Conservation (phyloP, 805 yeast species). For the Candida nonsorbophila region DNA sequence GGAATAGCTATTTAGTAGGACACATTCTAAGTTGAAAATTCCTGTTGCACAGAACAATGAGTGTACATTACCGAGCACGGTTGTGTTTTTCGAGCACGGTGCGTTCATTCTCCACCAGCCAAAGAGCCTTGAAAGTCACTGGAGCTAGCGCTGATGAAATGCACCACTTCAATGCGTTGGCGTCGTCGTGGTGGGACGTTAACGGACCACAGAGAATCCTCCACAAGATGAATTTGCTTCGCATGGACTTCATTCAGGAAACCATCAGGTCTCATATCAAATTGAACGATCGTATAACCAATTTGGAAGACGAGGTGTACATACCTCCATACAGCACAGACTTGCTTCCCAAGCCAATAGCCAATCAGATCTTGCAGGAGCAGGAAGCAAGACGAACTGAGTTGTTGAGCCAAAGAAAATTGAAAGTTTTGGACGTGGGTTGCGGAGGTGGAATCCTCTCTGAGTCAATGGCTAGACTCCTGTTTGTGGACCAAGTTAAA, state of each 20-base stretch:
- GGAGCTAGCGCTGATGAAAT: conserved; percentile 59
- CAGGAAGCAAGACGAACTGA: conserved; percentile 43
- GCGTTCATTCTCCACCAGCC: not conserved
- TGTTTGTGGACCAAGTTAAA: conserved; percentile 53
- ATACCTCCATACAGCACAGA: conserved; percentile 75
- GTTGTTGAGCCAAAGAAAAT: conserved; percentile 27
- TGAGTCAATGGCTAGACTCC: conserved; percentile 80
- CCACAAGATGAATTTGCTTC: conserved; percentile 86
- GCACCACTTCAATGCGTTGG: conserved; percentile 78
- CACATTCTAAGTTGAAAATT: too few relatives aligned
- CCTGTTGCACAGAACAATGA: too few relatives aligned
- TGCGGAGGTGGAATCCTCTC: conserved; percentile 97
- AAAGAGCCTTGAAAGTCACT: too few relatives aligned
- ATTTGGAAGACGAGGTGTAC: conserved; percentile 46
- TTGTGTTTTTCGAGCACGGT: not conserved
- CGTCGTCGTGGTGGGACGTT: conserved; percentile 98
- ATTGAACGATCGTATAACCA: conserved; percentile 27
- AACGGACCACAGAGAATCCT: conserved; percentile 88
- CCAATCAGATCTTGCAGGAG: conserved; percentile 42
- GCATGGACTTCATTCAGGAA: conserved; percentile 80
- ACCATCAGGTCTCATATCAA: conserved; percentile 44
- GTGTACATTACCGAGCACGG: too few relatives aligned
- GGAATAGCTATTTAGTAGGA: too few relatives aligned
- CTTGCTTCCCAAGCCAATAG: conserved; percentile 56
- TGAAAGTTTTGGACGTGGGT: conserved; percentile 78